Evolutionary conservation across 768 basidiomycete genomes (phyloP).

Genomic region (Boletus rubropictus): DNA sequence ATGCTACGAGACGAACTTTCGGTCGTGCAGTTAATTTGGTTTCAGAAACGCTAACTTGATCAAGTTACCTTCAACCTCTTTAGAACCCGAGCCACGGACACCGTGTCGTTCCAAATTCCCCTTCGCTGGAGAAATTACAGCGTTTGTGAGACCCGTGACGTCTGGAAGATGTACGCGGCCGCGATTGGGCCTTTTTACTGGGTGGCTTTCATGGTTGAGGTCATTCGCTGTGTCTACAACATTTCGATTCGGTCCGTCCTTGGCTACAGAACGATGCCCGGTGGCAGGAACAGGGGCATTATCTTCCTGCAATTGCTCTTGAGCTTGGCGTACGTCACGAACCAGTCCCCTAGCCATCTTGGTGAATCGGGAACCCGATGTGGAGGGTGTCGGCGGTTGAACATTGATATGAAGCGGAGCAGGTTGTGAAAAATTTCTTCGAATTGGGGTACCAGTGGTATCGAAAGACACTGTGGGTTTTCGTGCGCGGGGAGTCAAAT

Average conservation of each 20-base stretch:
- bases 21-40: background rate
- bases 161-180: conserved; percentile 64
- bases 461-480: conserved; percentile 28
- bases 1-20: conserved; percentile 56
- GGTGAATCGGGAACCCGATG: conserved; percentile 51
- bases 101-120: conserved; percentile 45
- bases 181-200: conserved; percentile 23
- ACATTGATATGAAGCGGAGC: conserved; percentile 43
- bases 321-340: conserved; percentile 48
- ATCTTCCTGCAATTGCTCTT: conserved; percentile 16
- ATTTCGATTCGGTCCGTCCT: conserved; percentile 28
- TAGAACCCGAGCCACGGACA: conserved; percentile 42
- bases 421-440: conserved; percentile 21
- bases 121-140: conserved; percentile 68
- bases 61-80: conserved; percentile 60
- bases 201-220: conserved; percentile 2
- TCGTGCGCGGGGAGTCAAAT: conserved; percentile 32
- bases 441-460: conserved; percentile 22
- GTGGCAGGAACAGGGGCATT: background rate
- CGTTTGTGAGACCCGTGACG: conserved; percentile 77
- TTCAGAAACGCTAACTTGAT: background rate
- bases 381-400: conserved; percentile 58
- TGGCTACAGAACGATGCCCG: conserved; percentile 5
- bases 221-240: conserved; percentile 12
- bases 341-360: conserved; percentile 52